Conservation (phyloP, 169 alveolate genomes). For the Cryptosporidium canis region DNA sequence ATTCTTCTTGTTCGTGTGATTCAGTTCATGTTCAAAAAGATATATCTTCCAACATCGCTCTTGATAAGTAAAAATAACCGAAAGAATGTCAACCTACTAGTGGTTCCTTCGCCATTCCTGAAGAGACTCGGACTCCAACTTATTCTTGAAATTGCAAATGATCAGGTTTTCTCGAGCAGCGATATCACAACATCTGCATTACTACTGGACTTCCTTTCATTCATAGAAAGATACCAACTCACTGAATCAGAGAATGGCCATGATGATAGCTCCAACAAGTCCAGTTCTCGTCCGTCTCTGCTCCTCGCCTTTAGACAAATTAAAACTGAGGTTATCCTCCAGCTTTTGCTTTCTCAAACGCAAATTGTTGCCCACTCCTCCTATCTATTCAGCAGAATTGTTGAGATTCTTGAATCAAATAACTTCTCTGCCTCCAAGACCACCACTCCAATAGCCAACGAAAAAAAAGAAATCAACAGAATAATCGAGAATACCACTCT, state of each 20-base stretch:
- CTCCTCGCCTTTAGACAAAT: slow-evolving; percentile 32
- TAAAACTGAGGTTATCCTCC: slow-evolving; percentile 25
- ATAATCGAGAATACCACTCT: not conserved
- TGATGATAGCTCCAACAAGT: not conserved
- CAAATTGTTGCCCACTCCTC: slow-evolving; percentile 57
- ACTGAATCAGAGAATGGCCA: not conserved
- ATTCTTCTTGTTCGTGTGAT: not conserved
- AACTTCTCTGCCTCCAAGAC: not conserved
- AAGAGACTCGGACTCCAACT: slow-evolving; percentile 19
- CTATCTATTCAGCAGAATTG: slow-evolving; percentile 42
- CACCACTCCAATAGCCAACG: not conserved
- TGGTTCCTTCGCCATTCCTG: slow-evolving; percentile 59
- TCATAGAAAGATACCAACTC: slow-evolving; percentile 3
- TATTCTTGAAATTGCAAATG: not conserved
- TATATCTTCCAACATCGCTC: slow-evolving; percentile 42
- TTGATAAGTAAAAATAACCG: not conserved
- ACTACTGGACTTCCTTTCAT: slow-evolving; percentile 32
- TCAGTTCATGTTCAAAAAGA: slow-evolving; percentile 7
- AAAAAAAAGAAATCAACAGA: slow-evolving; percentile 1
- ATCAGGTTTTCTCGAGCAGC: not conserved
- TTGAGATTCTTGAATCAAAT: not conserved
- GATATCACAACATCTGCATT: not conserved
- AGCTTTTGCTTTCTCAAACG: slow-evolving; percentile 44
- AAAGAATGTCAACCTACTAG: slow-evolving; percentile 11
- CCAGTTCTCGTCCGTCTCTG: not conserved